Percentiles rank a stretch among this genome's conserved stretches.
Conservation (phyloP, 768 basidiomycete species). For the Lentinus tigrinus region DNA sequence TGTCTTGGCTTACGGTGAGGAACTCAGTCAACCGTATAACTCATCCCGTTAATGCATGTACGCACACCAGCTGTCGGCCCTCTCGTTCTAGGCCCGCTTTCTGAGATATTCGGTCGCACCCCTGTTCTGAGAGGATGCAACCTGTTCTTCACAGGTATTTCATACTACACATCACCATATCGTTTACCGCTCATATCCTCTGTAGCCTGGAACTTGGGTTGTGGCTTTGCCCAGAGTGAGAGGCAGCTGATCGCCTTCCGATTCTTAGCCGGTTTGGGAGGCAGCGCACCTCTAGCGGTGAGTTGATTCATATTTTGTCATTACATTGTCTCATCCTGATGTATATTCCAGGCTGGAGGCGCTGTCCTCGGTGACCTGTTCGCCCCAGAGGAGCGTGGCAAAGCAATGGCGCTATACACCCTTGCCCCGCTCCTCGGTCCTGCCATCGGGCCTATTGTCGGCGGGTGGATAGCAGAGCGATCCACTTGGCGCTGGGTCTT, state of each 20-base stretch:
- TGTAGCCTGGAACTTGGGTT: conserved; percentile 57
- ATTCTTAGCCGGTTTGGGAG: conserved; percentile 71
- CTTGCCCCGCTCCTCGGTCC: conserved; percentile 68
- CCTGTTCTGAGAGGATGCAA: conserved; percentile 61
- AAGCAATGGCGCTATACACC: conserved; percentile 63
- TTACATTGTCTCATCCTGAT: too few species aligned
- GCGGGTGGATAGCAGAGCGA: conserved; percentile 61
- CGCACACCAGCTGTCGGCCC: conserved; percentile 55
- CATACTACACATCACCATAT: not conserved
- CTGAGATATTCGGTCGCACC: conserved; percentile 70
- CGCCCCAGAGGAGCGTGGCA: conserved; percentile 59
- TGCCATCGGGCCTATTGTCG: conserved; percentile 61
- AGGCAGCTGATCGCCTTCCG: conserved; percentile 65
- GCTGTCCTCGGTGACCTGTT: conserved; percentile 69
- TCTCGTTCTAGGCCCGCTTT: conserved; percentile 54
- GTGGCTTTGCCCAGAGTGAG: conserved; percentile 58
- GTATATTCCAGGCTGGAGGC: conserved; percentile 45
- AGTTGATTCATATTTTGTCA: conserved; percentile 1
- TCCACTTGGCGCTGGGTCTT: conserved; percentile 40
- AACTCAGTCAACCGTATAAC: too few species aligned
- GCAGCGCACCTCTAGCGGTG: conserved; percentile 63
- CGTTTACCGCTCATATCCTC: not conserved
- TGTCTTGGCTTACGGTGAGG: conserved; percentile 59
- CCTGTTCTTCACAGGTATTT: conserved; percentile 61
- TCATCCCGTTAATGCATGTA: not conserved